These are phyloP conservation scores for Hypoxylon subgilvum DNA, from an alignment of 495 filamentous ascomycete genomes.

Conservation along the genomic window DNA sequence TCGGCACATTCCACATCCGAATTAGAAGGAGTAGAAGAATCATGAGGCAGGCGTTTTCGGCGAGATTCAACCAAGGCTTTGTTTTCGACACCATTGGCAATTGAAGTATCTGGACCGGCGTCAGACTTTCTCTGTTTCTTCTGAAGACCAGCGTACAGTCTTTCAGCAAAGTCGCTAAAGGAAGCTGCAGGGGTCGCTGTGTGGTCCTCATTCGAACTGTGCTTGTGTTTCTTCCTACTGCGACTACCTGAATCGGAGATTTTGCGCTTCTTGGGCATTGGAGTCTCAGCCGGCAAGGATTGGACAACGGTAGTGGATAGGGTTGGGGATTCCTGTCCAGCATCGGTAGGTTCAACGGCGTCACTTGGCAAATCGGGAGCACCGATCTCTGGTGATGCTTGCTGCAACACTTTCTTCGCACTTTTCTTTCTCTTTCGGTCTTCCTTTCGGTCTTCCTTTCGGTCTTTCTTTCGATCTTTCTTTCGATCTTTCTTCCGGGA, in stretches of 20 bases:
- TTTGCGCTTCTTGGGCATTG: conserved; percentile 24
- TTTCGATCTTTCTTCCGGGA: too few relatives aligned
- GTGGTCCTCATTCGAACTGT: background rate
- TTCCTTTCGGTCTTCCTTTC: background rate
- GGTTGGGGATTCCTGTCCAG: background rate
- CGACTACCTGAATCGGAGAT: background rate
- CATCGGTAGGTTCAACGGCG: background rate
- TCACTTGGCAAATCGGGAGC: conserved; percentile 1
- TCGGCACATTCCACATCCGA: background rate
- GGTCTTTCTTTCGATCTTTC: too few relatives aligned
- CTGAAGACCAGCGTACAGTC: conserved; percentile 26
- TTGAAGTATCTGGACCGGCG: background rate
- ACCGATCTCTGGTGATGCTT: conserved; percentile 17
- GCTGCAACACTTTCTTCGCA: background rate
- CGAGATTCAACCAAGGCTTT: background rate
- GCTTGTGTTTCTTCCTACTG: conserved; percentile 32
- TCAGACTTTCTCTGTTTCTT: background rate
- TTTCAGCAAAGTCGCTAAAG: conserved; percentile 28
- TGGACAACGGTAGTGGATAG: background rate
- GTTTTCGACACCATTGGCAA: background rate
- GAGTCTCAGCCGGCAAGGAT: background rate
- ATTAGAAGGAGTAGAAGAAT: background rate
- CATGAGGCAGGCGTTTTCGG: background rate
- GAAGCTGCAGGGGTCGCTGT: background rate
- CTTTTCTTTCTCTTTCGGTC: background rate